phyloP scores from a whole-genome alignment of 2,329 filamentous ascomycete species.

The Myriosclerotinia duriaeana region DNA sequence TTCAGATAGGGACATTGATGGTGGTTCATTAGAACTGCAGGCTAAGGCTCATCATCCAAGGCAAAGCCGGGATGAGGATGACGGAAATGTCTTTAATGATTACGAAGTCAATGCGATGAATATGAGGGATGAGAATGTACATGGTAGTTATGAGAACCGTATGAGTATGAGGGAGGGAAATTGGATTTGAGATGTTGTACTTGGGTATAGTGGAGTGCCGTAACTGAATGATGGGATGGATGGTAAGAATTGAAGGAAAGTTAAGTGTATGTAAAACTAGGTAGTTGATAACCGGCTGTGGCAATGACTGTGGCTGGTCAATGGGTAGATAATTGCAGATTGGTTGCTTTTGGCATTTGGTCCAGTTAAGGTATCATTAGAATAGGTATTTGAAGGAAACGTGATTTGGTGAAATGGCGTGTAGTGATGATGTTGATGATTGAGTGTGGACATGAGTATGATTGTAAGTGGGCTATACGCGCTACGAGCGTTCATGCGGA shows the following conservation, averaged over 20 bases:
- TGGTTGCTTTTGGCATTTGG: background rate
- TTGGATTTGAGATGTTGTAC: constrained; percentile 25
- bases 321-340: background rate
- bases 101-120: constrained; percentile 17
- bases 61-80: background rate
- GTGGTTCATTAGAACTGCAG: background rate
- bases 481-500: no score
- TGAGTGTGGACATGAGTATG: no score
- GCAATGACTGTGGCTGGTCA: background rate
- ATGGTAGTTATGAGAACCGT: background rate
- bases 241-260: background rate
- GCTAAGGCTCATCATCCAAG: background rate
- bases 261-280: background rate
- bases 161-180: constrained; percentile 23
- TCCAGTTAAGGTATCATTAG: no score
- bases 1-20: background rate
- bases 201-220: background rate
- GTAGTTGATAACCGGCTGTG: background rate
- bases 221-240: background rate
- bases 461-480: no score
- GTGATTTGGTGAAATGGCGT: no score
- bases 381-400: no score
- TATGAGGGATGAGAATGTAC: background rate
- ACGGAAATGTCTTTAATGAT: background rate
- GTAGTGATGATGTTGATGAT: no score